Base-by-base conservation (phyloP, 495 filamentous ascomycete genomes). In the Penicillium bialowiezense region DNA sequence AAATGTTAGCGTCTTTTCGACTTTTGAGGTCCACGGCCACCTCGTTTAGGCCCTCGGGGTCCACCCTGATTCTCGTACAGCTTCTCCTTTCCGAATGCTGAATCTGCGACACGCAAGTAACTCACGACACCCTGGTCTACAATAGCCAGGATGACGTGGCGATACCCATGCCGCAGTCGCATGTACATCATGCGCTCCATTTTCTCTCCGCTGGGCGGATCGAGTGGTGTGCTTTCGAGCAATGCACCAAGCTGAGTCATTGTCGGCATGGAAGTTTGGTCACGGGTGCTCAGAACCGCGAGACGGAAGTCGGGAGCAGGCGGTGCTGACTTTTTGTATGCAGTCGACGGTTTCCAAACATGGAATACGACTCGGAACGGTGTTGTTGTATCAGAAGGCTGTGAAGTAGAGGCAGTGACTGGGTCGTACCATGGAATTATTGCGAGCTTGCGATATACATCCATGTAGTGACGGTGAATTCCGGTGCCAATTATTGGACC, bases 111-210 rank as follows among this genome's bases (percentile, higher is more conserved):
- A 29, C 87, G 78, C 40, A 96, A 67, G 63, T 89, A 98, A 60
- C 91, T 97, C 24, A 90, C 86, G 23, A 98, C 76, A 0, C 93
- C 93, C 47, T 89, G 78, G 60, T 97, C 93, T 7, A 96, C 89
- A 5, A 97, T 81, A 0, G 91, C 93, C 14, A 98, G 56, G 40
- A 96, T 71, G 6, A 90, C 89, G 63, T 88, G 90, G 50, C 90
- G 78, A 61, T 88, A 86, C 10, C 90, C 93, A 46, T 96, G 83
- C 59, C 87, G 91, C 50, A 97, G 64, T n/a, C 86, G 76, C 50
- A 75, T 72, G 54, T 89, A 90, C n/a, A 76, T 54, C 42, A 74
- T 68, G 0, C 72, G 66, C 17, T 75, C 72, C 44, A 69, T 71
- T 69, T 73, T 78, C 49, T 73, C 72, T 8, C 72, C 63, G 4